Base-by-base conservation (phyloP, 2,329 filamentous ascomycete species). In the Aspergillus fructus region DNA sequence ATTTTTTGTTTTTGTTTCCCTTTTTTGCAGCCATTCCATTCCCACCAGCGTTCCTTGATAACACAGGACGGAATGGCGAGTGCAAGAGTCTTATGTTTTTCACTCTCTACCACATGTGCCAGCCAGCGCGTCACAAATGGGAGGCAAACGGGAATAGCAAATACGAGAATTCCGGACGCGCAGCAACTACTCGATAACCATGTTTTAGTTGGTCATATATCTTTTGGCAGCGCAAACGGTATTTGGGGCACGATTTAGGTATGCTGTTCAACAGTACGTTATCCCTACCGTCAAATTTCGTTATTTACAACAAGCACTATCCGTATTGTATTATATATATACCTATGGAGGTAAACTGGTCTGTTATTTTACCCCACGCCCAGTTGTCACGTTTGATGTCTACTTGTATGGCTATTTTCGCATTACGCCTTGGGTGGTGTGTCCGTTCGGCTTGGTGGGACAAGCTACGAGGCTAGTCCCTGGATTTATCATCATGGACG, bases 101-200 rank as follows among this genome's bases (percentile, higher is more conserved):
- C 23, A 45, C 21, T n/a, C 4, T 13, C 34, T n/a, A 37, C 34
- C 34, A 6, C 15, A n/a, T 37, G n/a, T 37, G 13, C n/a, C 21
- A 21, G 13, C 34, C 34, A 37, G 6, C 13, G n/a, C 23, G 9
- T 24, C 24, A 17, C 45, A 47, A 30, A 15, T 30, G 45, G 23
- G 12, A n/a, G 45, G 17, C 15, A 33, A 46, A 15, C 43, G 7
- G 51, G 58, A 24, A 49, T 42, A 30, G 41, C 54, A 46, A 56
- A 41, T 46, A 30, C 48, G 49, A 46, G 37, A 54, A 53, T 56
- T 62, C 41, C 43, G 51, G 41, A 58, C 60, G 57, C 53, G 53
- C 62, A 55, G 61, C 59, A 58, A 61, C 64, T 63, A 59, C 65
- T 68, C 62, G 64, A 71, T 72, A 70, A 67, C 69, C 67, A 65